Percentiles rank a stretch among this genome's conserved stretches.
phyloP scores from a whole-genome alignment of 2,329 filamentous ascomycete species.

The Hymenoscyphus scutula region DNA sequence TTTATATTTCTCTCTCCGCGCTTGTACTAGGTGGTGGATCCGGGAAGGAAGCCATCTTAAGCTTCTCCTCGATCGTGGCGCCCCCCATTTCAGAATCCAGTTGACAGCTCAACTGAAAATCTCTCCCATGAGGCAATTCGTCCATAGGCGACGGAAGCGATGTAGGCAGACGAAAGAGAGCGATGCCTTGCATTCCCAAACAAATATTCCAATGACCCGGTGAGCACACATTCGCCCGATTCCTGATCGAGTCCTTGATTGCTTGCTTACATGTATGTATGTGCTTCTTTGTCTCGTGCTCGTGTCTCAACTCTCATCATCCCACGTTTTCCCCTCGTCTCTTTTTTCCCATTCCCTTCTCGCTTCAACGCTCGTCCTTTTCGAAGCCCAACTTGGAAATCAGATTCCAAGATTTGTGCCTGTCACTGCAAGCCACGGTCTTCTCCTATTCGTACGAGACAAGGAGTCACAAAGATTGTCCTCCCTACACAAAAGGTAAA shows the following conservation, averaged over 20 bases:
- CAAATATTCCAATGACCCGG: constrained; percentile 4
- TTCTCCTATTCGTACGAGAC: background rate
- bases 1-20: background rate
- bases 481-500: background rate
- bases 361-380: background rate
- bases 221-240: background rate
- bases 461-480: background rate
- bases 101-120: constrained; percentile 2
- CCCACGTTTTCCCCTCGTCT: constrained; percentile 6
- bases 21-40: constrained; percentile 1
- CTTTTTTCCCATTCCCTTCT: background rate
- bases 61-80: background rate
- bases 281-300: background rate
- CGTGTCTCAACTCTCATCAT: constrained; percentile 2
- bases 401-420: background rate
- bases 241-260: background rate
- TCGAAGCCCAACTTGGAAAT: background rate
- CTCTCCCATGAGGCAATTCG: background rate
- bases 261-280: background rate
- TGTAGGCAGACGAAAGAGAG: background rate
- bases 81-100: background rate
- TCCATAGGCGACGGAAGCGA: background rate
- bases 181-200: background rate
- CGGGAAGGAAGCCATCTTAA: constrained; percentile 1
- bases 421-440: background rate